Evolutionary conservation across 129 eudicot genomes (phyloP), one percentile per base, ranked within the genome.

Genomic region (Centrapalus pauciflorus): DNA sequence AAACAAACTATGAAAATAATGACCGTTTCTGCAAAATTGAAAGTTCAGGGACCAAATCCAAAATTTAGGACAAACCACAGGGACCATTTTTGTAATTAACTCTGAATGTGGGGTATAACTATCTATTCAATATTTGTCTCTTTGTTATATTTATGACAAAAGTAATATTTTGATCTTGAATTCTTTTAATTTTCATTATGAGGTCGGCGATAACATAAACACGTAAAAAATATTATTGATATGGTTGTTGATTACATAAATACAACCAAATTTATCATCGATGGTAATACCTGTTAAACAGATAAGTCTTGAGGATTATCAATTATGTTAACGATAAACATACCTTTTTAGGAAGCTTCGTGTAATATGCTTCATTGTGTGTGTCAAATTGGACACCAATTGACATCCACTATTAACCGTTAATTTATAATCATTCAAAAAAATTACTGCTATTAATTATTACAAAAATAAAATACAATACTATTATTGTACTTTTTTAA

Each of bases 231-330:
- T 7, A 30, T 30, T 49, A 66, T 14, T 3, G 48, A 66, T 25
- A 5, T 13, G 21, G 7, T 19, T 66, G 58, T 66, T 14, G 49
- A 65, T 51, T 9, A 41, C 37, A 28, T 20, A 10, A 26, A 27
- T 16, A 14, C n/a, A 16, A 27, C 21, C 10, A 56, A 5, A n/a
- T 57, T 14, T 57, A 3, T 0, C 40, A 4, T 6, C 6, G 6
- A 19, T 25, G 63, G 40, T 54, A 68, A 11, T 51, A 55, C 55
- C 73, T 40, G 29, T 54, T 28, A 55, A n/a, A 16, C 54, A 25
- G 35, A 33, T 23, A 67, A 14, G 14, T 68, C 54, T 68, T 14
- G 3, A 67, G 43, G 17, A 17, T 35, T n/a, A n/a, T n/a, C n/a
- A n/a, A n/a, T n/a, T 27, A 52, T 46, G 33, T 54, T 54, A 27